These are phyloP conservation scores for Gastrolobium bilobum DNA, from an alignment of 306 rosid species.

Conservation along the genomic window DNA sequence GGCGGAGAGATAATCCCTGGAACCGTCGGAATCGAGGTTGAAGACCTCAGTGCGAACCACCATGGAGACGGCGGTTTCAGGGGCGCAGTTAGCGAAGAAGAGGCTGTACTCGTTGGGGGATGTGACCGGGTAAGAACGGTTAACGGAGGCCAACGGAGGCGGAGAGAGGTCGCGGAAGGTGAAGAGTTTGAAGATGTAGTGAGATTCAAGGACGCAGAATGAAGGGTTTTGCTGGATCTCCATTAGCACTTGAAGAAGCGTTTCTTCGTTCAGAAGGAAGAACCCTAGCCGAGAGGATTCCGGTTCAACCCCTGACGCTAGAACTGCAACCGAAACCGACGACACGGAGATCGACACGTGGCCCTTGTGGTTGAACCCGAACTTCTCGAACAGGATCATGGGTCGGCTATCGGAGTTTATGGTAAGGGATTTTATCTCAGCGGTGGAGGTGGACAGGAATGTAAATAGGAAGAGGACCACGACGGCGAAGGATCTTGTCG, in stretches of 20 bases:
- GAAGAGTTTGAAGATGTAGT: constrained; percentile 66
- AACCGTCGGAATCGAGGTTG: constrained; percentile 68
- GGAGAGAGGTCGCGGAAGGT: constrained; percentile 79
- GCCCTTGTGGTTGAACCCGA: constrained; percentile 89
- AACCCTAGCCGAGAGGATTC: constrained; percentile 76
- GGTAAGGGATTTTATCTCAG: constrained; percentile 83
- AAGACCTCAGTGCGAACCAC: constrained; percentile 74
- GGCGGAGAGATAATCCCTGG: constrained; percentile 81
- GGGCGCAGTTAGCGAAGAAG: constrained; percentile 92
- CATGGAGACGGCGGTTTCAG: constrained; percentile 80
- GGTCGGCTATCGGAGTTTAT: constrained; percentile 75
- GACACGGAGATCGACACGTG: constrained; percentile 69
- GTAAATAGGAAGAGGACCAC: constrained; percentile 41
- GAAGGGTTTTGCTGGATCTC: constrained; percentile 90
- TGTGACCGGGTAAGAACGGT: constrained; percentile 67
- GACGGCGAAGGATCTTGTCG: constrained; percentile 42
- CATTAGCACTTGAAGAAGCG: constrained; percentile 81
- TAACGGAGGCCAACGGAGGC: constrained; percentile 67
- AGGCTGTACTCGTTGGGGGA: constrained; percentile 82
- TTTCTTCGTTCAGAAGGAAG: constrained; percentile 86
- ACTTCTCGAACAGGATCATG: constrained; percentile 92
- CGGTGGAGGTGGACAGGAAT: constrained; percentile 55
- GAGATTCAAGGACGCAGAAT: constrained; percentile 83
- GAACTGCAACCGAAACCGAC: constrained; percentile 60
- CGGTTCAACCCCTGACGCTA: constrained; percentile 31